Evolutionary conservation across 1,284 basidiomycete species (phyloP).

Genomic region (Microbotryum saponariae): DNA sequence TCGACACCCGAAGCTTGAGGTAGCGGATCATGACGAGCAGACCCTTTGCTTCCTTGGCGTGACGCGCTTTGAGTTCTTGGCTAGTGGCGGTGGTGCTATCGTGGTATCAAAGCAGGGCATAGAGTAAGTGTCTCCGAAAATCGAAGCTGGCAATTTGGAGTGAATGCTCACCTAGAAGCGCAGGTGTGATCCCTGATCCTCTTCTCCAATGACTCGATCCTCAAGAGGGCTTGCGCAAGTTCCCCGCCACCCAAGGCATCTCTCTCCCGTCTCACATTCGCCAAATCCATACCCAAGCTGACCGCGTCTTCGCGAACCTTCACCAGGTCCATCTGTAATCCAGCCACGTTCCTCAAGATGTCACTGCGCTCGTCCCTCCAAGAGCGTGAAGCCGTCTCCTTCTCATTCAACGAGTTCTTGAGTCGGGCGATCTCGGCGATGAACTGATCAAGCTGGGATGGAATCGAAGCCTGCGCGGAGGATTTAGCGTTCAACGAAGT

Average conservation of each 20-base stretch:
- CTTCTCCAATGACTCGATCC: conserved; percentile 47
- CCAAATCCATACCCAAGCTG: conserved; percentile 29
- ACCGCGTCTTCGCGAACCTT: conserved; percentile 28
- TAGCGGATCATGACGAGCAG: conserved; percentile 81
- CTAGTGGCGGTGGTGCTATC: conserved; percentile 29
- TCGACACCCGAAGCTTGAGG: conserved; percentile 79
- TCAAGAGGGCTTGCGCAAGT: conserved; percentile 51
- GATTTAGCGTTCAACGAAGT: background rate
- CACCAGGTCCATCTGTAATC: conserved; percentile 56
- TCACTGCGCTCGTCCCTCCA: conserved; percentile 57
- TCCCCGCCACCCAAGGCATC: conserved; percentile 54
- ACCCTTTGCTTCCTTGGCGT: conserved; percentile 79
- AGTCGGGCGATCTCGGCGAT: conserved; percentile 15
- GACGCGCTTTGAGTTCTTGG: conserved; percentile 45
- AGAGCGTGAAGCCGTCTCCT: conserved; percentile 14
- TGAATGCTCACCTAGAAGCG: conserved; percentile 46
- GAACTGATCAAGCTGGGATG: conserved; percentile 14
- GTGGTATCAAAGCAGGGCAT: background rate
- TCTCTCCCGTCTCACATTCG: conserved; percentile 57
- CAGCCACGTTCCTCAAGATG: conserved; percentile 54
- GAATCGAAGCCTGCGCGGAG: conserved; percentile 8
- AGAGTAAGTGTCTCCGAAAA: background rate
- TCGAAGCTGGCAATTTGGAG: background rate
- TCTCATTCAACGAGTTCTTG: background rate
- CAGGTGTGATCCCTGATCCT: conserved; percentile 54